A percentile compares a stretch with the other conserved stretches of the same genome.
Evolutionary conservation across 176 grass and related monocot genomes (phyloP).

Genomic region (Oryza nivara): DNA sequence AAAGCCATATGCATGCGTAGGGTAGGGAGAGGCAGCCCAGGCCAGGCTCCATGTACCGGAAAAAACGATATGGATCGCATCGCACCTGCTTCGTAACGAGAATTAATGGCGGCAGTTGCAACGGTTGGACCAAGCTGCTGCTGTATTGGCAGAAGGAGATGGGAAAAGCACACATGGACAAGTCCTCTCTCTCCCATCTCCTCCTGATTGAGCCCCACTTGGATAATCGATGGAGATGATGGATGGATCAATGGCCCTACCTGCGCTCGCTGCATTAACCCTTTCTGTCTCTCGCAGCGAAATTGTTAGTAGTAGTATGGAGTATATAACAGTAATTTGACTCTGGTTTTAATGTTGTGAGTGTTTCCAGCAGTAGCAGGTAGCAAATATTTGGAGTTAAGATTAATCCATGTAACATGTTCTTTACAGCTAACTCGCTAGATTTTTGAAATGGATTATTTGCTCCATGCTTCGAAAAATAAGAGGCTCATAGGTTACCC

Average conservation of each 20-base stretch:
- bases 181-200: not conserved
- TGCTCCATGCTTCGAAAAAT: too few relatives aligned
- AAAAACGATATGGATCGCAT: constrained; percentile 17
- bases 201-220: not conserved
- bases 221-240: not conserved
- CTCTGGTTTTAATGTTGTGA: not conserved
- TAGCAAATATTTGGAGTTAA: too few relatives aligned
- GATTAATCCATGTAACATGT: too few relatives aligned
- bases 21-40: too few relatives aligned
- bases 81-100: constrained; percentile 14
- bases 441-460: too few relatives aligned
- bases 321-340: not conserved
- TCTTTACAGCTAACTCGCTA: too few relatives aligned
- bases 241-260: not conserved
- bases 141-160: not conserved
- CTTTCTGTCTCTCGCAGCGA: not conserved
- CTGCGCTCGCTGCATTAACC: not conserved
- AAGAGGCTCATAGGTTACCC: too few relatives aligned
- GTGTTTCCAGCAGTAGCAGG: not conserved
- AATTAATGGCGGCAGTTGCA: constrained; percentile 36
- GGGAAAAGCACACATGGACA: not conserved
- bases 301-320: not conserved
- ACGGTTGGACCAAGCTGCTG: not conserved
- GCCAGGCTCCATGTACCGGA: constrained; percentile 4
- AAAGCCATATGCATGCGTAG: not conserved